Evolutionary conservation across 495 filamentous ascomycete genomes (phyloP), one percentile per base, ranked within the genome.

Genomic region (Podospora didyma): DNA sequence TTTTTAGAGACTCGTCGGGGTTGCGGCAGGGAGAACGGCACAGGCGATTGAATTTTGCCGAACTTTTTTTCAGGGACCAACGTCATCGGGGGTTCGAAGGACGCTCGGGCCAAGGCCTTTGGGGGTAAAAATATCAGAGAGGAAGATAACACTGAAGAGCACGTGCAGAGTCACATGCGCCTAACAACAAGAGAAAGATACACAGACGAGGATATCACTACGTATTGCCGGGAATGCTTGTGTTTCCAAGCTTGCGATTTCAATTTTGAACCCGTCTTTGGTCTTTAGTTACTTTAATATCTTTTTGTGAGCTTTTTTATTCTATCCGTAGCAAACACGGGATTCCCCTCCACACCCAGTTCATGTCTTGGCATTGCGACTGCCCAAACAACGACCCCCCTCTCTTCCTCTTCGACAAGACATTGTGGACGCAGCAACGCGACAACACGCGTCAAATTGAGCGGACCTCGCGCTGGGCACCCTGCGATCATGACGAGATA

Each of bases 391-490:
- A 4, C 26, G 37, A 41, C 16, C 53, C 10, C 35, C 23, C 31
- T 24, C 35, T 21, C 21, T 44, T 44, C 45, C 35, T 47, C 54
- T 39, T 24, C 58, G n/a, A 51, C 19, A 44, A 17, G 22, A 54
- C 23, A 42, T 42, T 46, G 20, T 46, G 20, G n/a, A 60, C 19
- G 24, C 12, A 34, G 2, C 26, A 22, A 46, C 46, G 53, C 57
- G 39, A 58, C 39, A 52, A 26, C 54, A 69, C 67, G 67, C 65
- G 65, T 58, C 57, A 21, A 57, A 16, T 24, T 17, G 26, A 11
- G 3, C 7, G 14, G 0, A 60, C 54, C 19, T 50, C 46, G 28
- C 57, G 39, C 20, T 41, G 26, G 56, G 2, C 11, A 19, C 10
- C 2, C n/a, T 7, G 46, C 49, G 37, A 68, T 24, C 10, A 68